A percentile compares a stretch with the other conserved stretches of the same genome.
Conservation (phyloP, 2,329 filamentous ascomycete genomes). For the Dactylellina drechsleri region DNA sequence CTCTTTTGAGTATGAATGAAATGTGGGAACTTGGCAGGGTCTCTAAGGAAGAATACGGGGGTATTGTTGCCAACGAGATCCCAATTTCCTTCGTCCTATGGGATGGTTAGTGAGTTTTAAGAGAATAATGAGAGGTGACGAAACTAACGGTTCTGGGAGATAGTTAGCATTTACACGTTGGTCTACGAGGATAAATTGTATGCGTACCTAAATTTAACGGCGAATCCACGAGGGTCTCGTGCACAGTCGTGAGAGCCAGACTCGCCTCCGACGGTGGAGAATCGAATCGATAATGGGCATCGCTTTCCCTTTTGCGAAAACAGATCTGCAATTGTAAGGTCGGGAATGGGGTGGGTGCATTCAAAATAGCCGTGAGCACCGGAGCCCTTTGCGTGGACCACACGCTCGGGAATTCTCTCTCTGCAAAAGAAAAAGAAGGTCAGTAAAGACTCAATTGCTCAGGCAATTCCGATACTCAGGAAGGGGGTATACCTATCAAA, state of each 20-base stretch:
- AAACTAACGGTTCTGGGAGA: conserved; percentile 47
- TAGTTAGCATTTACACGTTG: background rate
- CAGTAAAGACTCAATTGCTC: background rate
- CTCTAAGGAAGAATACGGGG: conserved; percentile 79
- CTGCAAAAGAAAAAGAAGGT: conserved; percentile 3
- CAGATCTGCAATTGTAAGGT: conserved; percentile 66
- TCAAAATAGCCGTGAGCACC: conserved; percentile 66
- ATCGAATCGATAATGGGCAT: conserved; percentile 74
- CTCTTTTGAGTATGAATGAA: conserved; percentile 81
- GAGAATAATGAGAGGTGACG: background rate
- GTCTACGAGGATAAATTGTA: background rate
- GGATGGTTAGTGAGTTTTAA: conserved; percentile 9
- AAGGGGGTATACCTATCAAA: conserved; percentile 63
- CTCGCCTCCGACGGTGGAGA: conserved; percentile 80
- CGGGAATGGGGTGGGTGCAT: conserved; percentile 65
- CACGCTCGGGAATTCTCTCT: conserved; percentile 67
- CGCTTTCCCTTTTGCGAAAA: conserved; percentile 74
- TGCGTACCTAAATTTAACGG: conserved; percentile 71
- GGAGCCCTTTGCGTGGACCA: conserved; percentile 60
- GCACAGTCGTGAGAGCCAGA: conserved; percentile 76
- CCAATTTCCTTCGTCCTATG: conserved; percentile 74
- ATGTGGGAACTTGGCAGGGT: conserved; percentile 77
- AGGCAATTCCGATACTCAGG: background rate
- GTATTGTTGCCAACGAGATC: conserved; percentile 78
- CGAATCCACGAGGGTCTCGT: conserved; percentile 77